Conservation (phyloP, 2,329 filamentous ascomycete species). For the Alternaria sp. region DNA sequence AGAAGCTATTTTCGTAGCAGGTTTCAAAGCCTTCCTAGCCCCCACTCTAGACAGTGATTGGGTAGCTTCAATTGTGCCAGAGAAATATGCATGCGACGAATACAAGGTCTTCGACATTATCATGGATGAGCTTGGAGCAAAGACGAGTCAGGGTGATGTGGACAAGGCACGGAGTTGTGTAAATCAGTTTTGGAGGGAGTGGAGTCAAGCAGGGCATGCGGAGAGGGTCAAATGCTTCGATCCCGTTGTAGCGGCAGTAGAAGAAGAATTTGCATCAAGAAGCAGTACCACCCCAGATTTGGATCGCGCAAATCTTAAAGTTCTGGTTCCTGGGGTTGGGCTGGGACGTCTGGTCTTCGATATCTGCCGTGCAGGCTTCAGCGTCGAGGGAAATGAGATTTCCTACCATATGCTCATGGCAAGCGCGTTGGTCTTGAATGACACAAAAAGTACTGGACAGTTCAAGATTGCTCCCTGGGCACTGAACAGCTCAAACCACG, state of each 20-base stretch:
- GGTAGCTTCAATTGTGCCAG: slow-evolving; percentile 42
- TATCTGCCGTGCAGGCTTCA: slow-evolving; percentile 75
- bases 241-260: slow-evolving; percentile 74
- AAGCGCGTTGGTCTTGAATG: slow-evolving; percentile 78
- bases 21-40: slow-evolving; percentile 46
- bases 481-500: slow-evolving; percentile 86
- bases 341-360: slow-evolving; percentile 91
- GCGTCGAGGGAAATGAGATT: slow-evolving; percentile 88
- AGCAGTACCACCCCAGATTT: slow-evolving; percentile 51
- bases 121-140: slow-evolving; percentile 71
- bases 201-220: slow-evolving; percentile 77
- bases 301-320: slow-evolving; percentile 59
- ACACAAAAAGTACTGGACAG: slow-evolving; percentile 65
- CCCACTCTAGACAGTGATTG: slow-evolving; percentile 43
- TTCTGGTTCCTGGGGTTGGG: slow-evolving; percentile 90
- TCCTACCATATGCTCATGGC: slow-evolving; percentile 96
- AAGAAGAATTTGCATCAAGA: not conserved
- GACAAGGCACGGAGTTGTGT: slow-evolving; percentile 94
- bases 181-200: slow-evolving; percentile 93
- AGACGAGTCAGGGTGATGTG: slow-evolving; percentile 76
- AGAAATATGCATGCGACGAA: slow-evolving; percentile 40
- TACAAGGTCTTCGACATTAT: slow-evolving; percentile 53
- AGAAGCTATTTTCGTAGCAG: slow-evolving; percentile 72
- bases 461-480: slow-evolving; percentile 87
- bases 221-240: slow-evolving; percentile 82